Evolutionary conservation across 129 eudicot species (phyloP).

Genomic region (Artemisia argyi): DNA sequence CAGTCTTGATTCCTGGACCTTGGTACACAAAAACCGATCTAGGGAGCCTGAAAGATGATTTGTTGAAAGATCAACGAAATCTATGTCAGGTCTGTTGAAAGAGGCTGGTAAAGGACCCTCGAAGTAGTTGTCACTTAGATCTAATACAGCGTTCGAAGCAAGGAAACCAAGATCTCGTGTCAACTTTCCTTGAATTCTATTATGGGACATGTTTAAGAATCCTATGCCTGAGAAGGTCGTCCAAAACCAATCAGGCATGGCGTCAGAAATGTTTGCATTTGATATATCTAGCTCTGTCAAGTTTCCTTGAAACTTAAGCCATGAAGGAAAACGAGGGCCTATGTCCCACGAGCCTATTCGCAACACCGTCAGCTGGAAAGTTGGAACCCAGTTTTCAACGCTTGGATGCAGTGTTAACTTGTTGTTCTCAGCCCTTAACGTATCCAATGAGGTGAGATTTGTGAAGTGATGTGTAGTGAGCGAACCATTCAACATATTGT

Average conservation of each 20-base stretch:
- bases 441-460: slow-evolving; percentile 27
- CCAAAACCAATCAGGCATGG: slow-evolving; percentile 42
- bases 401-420: slow-evolving; percentile 17
- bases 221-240: not conserved
- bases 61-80: slow-evolving; percentile 33
- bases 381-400: slow-evolving; percentile 28
- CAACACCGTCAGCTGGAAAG: slow-evolving; percentile 25
- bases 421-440: slow-evolving; percentile 28
- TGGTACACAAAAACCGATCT: slow-evolving; percentile 36
- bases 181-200: slow-evolving; percentile 32
- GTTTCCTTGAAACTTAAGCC: slow-evolving; percentile 34
- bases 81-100: slow-evolving; percentile 12
- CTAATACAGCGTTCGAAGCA: not conserved
- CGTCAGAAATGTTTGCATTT: slow-evolving; percentile 25
- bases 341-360: slow-evolving; percentile 26
- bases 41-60: slow-evolving; percentile 43
- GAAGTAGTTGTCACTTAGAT: slow-evolving; percentile 42
- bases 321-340: slow-evolving; percentile 36
- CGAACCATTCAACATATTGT: slow-evolving; percentile 36
- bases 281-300: slow-evolving; percentile 26
- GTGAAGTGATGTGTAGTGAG: slow-evolving; percentile 40
- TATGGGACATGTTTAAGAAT: slow-evolving; percentile 37
- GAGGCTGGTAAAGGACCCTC: slow-evolving; percentile 39
- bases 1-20: not conserved
- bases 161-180: slow-evolving; percentile 18